Conservation (phyloP, 495 filamentous ascomycete genomes). For the Hypoxylon subgilvum region DNA sequence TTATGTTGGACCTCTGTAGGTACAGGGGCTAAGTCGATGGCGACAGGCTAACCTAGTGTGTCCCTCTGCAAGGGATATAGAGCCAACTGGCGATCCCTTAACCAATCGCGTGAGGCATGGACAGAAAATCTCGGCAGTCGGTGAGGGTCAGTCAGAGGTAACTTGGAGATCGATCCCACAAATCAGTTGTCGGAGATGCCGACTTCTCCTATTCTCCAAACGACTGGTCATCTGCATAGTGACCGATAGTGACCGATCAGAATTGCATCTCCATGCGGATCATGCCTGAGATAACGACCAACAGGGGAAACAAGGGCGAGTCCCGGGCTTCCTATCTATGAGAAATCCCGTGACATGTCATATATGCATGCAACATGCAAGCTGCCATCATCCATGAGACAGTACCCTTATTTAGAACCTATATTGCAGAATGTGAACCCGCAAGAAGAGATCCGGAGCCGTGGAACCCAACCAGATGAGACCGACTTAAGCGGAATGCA, state of each 20-base stretch:
- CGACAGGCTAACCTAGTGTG: conserved; percentile 34
- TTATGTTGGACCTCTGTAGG: conserved; percentile 30
- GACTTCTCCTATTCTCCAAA: conserved; percentile 29
- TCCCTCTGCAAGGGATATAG: conserved; percentile 30
- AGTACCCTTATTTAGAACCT: conserved; percentile 23
- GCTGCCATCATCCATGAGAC: conserved; percentile 32
- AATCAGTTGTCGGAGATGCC: conserved; percentile 21
- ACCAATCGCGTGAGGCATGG: conserved; percentile 33
- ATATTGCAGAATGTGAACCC: conserved; percentile 19
- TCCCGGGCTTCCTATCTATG: conserved; percentile 4
- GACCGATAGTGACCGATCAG: conserved; percentile 30
- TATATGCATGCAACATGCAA: conserved; percentile 38
- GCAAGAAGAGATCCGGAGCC: conserved; percentile 24
- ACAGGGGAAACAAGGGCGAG: not conserved
- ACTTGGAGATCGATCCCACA: conserved; percentile 30
- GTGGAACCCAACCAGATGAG: conserved; percentile 6
- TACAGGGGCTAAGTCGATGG: conserved; percentile 35
- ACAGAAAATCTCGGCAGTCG: conserved; percentile 32
- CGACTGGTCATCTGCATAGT: conserved; percentile 31
- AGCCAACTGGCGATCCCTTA: conserved; percentile 27
- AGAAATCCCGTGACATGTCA: conserved; percentile 29
- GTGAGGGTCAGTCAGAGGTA: conserved; percentile 30
- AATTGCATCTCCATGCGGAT: conserved; percentile 9
- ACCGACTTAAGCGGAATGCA: conserved; percentile 18
- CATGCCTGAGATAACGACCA: conserved; percentile 8